A percentile compares a stretch with the other conserved stretches of the same genome.
These are phyloP conservation scores for Exophiala oligosperma DNA, from an alignment of 2,329 filamentous ascomycete genomes.

Conservation along the genomic window DNA sequence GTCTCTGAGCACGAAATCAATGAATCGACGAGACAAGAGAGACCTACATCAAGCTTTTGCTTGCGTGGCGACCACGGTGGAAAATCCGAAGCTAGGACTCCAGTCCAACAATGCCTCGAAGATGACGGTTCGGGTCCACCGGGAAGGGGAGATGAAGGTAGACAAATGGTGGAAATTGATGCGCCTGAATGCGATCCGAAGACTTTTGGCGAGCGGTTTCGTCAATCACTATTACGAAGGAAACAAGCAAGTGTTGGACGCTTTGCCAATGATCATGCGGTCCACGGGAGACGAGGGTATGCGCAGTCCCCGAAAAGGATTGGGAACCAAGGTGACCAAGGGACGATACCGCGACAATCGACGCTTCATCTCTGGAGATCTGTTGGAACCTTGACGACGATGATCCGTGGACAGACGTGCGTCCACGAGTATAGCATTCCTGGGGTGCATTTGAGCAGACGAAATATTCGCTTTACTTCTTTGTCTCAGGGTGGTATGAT, in stretches of 20 bases:
- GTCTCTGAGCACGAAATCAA: conserved; percentile 59
- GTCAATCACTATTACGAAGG: conserved; percentile 61
- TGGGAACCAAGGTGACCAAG: conserved; percentile 19
- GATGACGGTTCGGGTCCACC: conserved; percentile 60
- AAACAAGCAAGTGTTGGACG: conserved; percentile 62
- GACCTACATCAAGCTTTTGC: conserved; percentile 65
- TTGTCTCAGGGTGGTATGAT: too few species aligned
- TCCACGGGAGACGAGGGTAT: conserved; percentile 20
- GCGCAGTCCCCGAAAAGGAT: conserved; percentile 26
- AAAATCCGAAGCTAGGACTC: conserved; percentile 66
- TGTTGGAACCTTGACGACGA: neutral
- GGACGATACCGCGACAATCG: conserved; percentile 24
- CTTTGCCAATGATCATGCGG: conserved; percentile 50
- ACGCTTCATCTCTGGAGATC: conserved; percentile 23
- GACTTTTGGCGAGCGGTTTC: conserved; percentile 63
- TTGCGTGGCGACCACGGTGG: conserved; percentile 65
- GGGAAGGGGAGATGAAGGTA: conserved; percentile 61
- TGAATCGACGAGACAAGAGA: conserved; percentile 68
- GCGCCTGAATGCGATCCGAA: conserved; percentile 60
- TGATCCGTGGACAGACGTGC: neutral
- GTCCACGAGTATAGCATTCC: too few species aligned
- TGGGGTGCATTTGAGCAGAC: too few species aligned
- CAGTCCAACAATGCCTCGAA: conserved; percentile 65
- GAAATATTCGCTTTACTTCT: too few species aligned
- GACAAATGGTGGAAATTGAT: conserved; percentile 75